These are phyloP conservation scores for Grigorovia humatica DNA, from an alignment of 805 yeast species.

Conservation along the genomic window DNA sequence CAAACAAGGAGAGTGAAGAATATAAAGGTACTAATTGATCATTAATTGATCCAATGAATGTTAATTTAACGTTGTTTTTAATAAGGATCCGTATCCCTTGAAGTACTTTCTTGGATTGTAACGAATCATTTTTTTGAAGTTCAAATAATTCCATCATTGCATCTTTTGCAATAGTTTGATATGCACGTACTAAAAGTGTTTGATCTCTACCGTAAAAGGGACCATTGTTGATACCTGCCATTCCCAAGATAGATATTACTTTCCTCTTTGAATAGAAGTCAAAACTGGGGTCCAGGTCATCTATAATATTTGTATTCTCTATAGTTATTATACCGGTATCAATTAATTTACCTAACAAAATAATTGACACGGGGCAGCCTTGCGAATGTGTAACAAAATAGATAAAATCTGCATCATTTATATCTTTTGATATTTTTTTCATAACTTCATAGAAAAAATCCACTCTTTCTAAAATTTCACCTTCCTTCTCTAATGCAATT, in stretches of 20 bases:
- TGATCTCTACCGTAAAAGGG: constrained; percentile 92
- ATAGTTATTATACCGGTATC: constrained; percentile 41
- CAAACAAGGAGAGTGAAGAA: constrained; percentile 73
- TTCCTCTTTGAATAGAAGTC: constrained; percentile 22
- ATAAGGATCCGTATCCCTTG: constrained; percentile 58
- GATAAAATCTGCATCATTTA: constrained; percentile 68
- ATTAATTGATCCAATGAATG: constrained; percentile 80
- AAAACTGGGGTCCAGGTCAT: constrained; percentile 8
- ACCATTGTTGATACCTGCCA: constrained; percentile 95
- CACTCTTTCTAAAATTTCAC: constrained; percentile 79
- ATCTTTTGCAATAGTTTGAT: constrained; percentile 81
- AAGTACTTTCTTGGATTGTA: constrained; percentile 60
- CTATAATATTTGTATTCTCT: constrained; percentile 19
- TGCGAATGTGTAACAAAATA: constrained; percentile 92
- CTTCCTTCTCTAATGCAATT: constrained; percentile 90
- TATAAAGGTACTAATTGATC: constrained; percentile 92
- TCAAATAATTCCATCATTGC: constrained; percentile 81
- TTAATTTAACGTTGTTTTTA: constrained; percentile 60
- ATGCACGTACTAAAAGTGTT: constrained; percentile 72
- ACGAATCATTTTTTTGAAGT: constrained; percentile 65
- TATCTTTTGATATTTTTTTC: constrained; percentile 47
- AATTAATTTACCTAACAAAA: constrained; percentile 62
- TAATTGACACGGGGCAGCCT: constrained; percentile 86
- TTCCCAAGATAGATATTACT: constrained; percentile 64
- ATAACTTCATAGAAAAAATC: constrained; percentile 66